A percentile compares a stretch with the other conserved stretches of the same genome.
These are phyloP conservation scores for Jasminum sambac DNA, from an alignment of 257 asterid species.

Conservation along the genomic window DNA sequence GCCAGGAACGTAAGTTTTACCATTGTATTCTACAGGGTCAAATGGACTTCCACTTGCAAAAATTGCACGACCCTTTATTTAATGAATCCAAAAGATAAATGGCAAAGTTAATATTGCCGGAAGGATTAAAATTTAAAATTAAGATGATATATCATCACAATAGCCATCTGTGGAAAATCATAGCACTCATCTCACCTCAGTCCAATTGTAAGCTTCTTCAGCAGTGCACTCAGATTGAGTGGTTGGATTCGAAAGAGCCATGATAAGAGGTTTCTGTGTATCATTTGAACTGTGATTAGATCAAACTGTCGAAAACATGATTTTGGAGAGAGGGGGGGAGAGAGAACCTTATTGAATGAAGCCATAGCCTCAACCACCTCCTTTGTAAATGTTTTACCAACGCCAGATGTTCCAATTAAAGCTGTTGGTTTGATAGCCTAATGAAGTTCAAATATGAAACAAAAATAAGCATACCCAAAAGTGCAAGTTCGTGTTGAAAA, in stretches of 20 bases:
- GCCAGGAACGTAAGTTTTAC: slow-evolving; percentile 63
- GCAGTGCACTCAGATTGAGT: slow-evolving; percentile 99
- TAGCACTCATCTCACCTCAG: slow-evolving; percentile 52
- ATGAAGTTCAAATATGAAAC: slow-evolving; percentile 16
- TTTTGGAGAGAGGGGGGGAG: slow-evolving; percentile 8
- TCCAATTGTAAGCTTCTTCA: slow-evolving; percentile 92
- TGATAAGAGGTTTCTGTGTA: slow-evolving; percentile 81
- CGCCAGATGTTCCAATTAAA: slow-evolving; percentile 92
- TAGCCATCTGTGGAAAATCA: background rate
- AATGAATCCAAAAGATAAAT: slow-evolving; percentile 7
- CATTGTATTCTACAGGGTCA: slow-evolving; percentile 67
- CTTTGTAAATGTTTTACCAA: slow-evolving; percentile 76
- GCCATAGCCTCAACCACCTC: slow-evolving; percentile 93
- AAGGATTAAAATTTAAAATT: background rate
- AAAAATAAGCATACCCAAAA: slow-evolving; percentile 3
- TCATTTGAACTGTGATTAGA: slow-evolving; percentile 25
- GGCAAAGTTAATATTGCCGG: slow-evolving; percentile 4
- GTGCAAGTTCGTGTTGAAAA: background rate
- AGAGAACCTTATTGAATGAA: slow-evolving; percentile 58
- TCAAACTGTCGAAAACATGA: background rate
- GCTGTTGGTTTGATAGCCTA: slow-evolving; percentile 89
- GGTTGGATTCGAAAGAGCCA: slow-evolving; percentile 98
- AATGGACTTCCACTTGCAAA: slow-evolving; percentile 96
- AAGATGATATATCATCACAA: slow-evolving; percentile 7
- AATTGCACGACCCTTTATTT: slow-evolving; percentile 74